A percentile compares a stretch with the other conserved stretches of the same genome.
Evolutionary conservation across 495 filamentous ascomycete species (phyloP).

Genomic region (Aspergillus panamensis): DNA sequence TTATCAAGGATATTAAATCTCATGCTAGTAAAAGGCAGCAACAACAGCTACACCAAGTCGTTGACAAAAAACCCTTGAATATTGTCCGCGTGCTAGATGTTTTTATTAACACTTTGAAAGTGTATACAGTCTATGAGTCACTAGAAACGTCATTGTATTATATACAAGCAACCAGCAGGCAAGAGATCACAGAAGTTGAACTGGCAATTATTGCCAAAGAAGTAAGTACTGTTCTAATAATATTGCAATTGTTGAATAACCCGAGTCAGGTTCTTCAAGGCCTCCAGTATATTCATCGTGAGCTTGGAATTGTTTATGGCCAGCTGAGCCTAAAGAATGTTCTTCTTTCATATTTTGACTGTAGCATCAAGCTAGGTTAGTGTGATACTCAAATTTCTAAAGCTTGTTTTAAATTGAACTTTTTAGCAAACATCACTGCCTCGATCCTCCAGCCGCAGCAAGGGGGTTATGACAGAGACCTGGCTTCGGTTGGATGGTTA

Average conservation of each 20-base stretch:
- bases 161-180: conserved; percentile 7
- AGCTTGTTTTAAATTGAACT: background rate
- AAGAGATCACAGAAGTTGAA: conserved; percentile 3
- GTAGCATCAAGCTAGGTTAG: conserved; percentile 4
- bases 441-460: background rate
- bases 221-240: background rate
- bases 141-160: conserved; percentile 3
- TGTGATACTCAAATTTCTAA: background rate
- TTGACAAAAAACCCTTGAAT: background rate
- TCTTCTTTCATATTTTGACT: background rate
- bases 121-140: conserved; percentile 1
- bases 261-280: conserved; percentile 3
- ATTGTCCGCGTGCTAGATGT: background rate
- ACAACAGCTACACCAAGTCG: background rate
- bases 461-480: background rate
- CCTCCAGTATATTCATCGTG: conserved; percentile 3
- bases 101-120: background rate
- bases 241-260: background rate
- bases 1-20: conserved; percentile 2
- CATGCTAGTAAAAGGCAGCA: background rate
- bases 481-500: background rate
- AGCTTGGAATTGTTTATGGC: conserved; percentile 6
- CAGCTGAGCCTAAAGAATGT: conserved; percentile 2
- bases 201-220: conserved; percentile 8
- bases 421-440: conserved; percentile 5